Conservation (phyloP, 257 asterid genomes). For the Gynochthodes officinalis region DNA sequence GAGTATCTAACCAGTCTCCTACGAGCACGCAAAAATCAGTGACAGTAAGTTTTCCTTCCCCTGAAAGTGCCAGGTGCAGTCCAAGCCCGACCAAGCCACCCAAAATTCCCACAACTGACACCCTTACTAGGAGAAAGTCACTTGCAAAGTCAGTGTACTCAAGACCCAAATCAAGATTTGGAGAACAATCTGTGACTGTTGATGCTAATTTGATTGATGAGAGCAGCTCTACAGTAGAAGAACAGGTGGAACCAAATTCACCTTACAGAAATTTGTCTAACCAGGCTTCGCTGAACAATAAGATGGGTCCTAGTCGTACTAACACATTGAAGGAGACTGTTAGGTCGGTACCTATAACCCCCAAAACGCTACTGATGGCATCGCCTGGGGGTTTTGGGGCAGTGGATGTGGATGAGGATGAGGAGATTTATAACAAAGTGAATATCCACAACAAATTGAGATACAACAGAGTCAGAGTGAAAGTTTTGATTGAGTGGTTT, state of each 20-base stretch:
- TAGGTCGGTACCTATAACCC: conserved; percentile 40
- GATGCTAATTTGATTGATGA: conserved; percentile 41
- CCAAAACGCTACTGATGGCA: conserved; percentile 59
- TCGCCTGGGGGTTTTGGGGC: conserved; percentile 54
- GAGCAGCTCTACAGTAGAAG: conserved; percentile 23
- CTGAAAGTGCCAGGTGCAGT: conserved; percentile 44
- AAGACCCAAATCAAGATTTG: conserved; percentile 85
- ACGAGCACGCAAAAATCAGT: conserved; percentile 33
- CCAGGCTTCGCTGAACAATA: conserved; percentile 44
- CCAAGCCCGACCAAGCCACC: conserved; percentile 71
- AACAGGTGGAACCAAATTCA: conserved; percentile 24
- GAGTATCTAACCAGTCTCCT: conserved; percentile 36
- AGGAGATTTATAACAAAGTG: conserved; percentile 80
- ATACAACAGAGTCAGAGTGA: conserved; percentile 52
- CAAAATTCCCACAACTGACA: conserved; percentile 48
- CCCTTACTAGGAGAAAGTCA: conserved; percentile 52
- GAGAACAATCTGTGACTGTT: conserved; percentile 54
- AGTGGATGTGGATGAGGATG: conserved; percentile 60
- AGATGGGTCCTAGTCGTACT: conserved; percentile 24
- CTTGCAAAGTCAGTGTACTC: conserved; percentile 61
- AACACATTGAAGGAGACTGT: conserved; percentile 36
- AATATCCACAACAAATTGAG: conserved; percentile 58
- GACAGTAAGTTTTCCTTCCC: conserved; percentile 42
- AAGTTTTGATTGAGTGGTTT: conserved; percentile 65
- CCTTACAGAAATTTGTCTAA: conserved; percentile 31